Base-by-base conservation (phyloP, 352 stramenopile species). In the Globisporangium heterothallicum region DNA sequence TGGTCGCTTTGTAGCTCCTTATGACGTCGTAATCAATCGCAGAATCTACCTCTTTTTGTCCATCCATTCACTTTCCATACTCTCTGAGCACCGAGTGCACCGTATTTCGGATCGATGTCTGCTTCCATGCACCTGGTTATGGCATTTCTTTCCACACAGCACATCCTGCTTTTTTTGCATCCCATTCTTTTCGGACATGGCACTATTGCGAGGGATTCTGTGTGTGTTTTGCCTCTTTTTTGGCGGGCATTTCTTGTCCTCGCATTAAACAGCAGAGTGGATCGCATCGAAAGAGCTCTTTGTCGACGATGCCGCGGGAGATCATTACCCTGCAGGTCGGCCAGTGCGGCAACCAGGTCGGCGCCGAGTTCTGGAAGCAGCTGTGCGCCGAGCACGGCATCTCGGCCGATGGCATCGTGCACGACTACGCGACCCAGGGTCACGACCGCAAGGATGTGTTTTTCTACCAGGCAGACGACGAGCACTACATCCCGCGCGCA, bases 311-410 rank as follows among this genome's bases (percentile, higher is more conserved):
- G 94, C 92, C 94, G 50, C 86, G 93, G 58, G 97, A 99, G 91
- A 99, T 99, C 69, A 99, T 99, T 66, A 99, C 97, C 42, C 73
- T 99, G 27, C 97, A 99, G 76, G 92, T 98, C 8, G 97, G 97
- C 27, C 97, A 99, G 78, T 99, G 97, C 72, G 97, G 97, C 59
- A 99, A 99, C 74, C 97, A 99, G 81, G 98, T 99, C 55, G 97
- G 97, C 14, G 97, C 91, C 64, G 97, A 99, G 80, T 99, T 99
- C 76, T 99, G 97, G 97, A 99, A 98, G 68, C 94, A 99, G 71
- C 82, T 99, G 25, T 99, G 95, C 63, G 78, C 93, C 12, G 97
- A 99, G 76, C 97, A 99, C 72, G 97, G 97, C 40, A 99, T 99
- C 66, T 91, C 81, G 16, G 86, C 92, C 1, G 96, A 99, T 65